Base-by-base conservation (phyloP, 75 land plant genomes). In the Selaginella moellendorffii region DNA sequence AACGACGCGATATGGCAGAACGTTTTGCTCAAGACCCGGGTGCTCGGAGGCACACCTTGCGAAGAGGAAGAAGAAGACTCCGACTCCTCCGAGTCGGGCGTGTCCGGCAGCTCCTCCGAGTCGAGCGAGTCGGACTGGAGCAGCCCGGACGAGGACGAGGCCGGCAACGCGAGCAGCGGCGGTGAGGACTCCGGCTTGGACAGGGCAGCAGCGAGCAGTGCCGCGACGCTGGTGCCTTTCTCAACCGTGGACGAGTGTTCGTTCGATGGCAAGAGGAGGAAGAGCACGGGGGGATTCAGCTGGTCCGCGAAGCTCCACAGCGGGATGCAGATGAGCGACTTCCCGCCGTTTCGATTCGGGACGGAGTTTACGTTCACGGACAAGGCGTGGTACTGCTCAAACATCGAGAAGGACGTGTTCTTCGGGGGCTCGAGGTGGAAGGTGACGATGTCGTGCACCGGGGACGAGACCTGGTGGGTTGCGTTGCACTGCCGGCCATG, bases 331-430 rank as follows among this genome's bases (percentile, higher is more conserved):
- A 27, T 74, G 36, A 66, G 25, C 24, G 67, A 74, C 54, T 74
- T 74, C 67, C 76, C 76, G n/a, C 76, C 76, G 27, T 74, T 74
- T 18, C 76, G 76, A 26, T 74, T 74, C 56, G 76, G 76, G 24
- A 67, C 58, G 21, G 76, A 74, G 67, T 74, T 69, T 64, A 24
- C 63, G 10, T 31, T 64, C 27, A 70, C 63, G 54, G 76, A 69
- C 67, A 65, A 56, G 30, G 5, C 27, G 17, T 74, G 68, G 76
- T 63, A 28, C 31, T 28, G 30, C 22, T 30, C 2, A 28, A 19
- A 46, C 10, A 67, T 62, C 53, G 30, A 46, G 25, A 52, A 53
- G 26, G 65, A 58, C 27, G 61, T 69, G 19, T 69, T 69, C 21
- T 74, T 69, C 51, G 76, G 74, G 1, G 76, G 76, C 21, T 69